A percentile compares a stretch with the other conserved stretches of the same genome.
phyloP scores from a whole-genome alignment of 371 early-diverging fungal genomes.

The Sporodiniella umbellata region DNA sequence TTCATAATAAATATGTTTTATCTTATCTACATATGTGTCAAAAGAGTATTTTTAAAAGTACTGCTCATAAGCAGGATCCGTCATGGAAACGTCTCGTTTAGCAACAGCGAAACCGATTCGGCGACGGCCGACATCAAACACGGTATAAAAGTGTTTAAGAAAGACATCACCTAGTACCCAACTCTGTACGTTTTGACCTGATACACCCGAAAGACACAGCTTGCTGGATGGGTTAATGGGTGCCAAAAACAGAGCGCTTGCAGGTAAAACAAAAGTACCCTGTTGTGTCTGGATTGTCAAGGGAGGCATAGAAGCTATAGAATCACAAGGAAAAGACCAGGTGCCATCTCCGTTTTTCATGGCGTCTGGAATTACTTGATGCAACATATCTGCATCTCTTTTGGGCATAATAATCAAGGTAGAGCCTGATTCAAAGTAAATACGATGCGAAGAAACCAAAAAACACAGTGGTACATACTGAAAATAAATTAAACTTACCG shows the following conservation, averaged over 20 bases:
- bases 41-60: background rate
- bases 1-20: no score
- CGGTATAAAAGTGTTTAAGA: constrained; percentile 71
- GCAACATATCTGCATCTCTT: constrained; percentile 64
- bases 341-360: constrained; percentile 54
- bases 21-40: no score
- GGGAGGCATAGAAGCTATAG: constrained; percentile 36
- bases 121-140: constrained; percentile 62
- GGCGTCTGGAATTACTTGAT: constrained; percentile 57
- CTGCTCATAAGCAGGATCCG: constrained; percentile 12
- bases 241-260: constrained; percentile 58
- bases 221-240: constrained; percentile 32
- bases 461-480: no score
- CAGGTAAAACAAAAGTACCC: constrained; percentile 41
- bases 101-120: constrained; percentile 68
- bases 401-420: constrained; percentile 69
- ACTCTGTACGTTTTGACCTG: constrained; percentile 42
- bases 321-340: constrained; percentile 53
- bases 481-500: constrained; percentile 31
- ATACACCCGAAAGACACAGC: constrained; percentile 68
- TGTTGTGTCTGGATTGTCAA: constrained; percentile 52
- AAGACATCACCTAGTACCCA: constrained; percentile 86
- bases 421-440: constrained; percentile 40
- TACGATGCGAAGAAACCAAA: background rate
- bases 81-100: constrained; percentile 8